phyloP scores from a whole-genome alignment of 1,284 basidiomycete genomes.

The Ganoderma sinense region DNA sequence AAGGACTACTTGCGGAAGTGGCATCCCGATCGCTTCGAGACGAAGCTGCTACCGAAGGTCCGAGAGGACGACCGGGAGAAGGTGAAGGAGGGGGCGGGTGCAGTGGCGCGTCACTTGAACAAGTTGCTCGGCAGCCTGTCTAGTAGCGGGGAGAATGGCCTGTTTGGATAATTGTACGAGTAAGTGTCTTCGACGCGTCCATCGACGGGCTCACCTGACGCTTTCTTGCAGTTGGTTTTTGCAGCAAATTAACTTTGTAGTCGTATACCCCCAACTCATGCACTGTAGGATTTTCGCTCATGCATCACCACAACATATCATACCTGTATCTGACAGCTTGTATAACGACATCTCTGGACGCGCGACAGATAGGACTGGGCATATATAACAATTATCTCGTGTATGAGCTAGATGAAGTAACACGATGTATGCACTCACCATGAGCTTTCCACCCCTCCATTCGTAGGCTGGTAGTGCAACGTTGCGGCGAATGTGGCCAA shows the following conservation, averaged over 20 bases:
- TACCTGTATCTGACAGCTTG: conserved; percentile 27
- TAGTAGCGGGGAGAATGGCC: conserved; percentile 27
- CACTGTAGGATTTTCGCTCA: conserved; percentile 36
- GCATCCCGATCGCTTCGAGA: conserved; percentile 53
- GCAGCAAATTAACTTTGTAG: conserved; percentile 29
- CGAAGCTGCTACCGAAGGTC: conserved; percentile 52
- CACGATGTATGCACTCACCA: conserved; percentile 24
- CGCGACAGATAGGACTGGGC: conserved; percentile 28
- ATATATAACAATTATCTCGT: conserved; percentile 22
- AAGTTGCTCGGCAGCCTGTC: conserved; percentile 48
- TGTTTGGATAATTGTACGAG: conserved; percentile 35
- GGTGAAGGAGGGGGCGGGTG: conserved; percentile 49
- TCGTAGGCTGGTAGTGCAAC: background rate
- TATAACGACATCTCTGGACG: conserved; percentile 27
- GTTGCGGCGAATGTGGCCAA: background rate
- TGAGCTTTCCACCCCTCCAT: background rate
- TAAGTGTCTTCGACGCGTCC: conserved; percentile 20
- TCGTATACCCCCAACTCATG: conserved; percentile 36
- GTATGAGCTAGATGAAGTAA: conserved; percentile 27
- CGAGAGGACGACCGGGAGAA: conserved; percentile 49
- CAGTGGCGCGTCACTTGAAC: conserved; percentile 61
- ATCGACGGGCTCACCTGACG: conserved; percentile 19
- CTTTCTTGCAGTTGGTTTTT: conserved; percentile 22
- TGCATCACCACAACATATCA: conserved; percentile 23
- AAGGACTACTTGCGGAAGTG: conserved; percentile 63